Base-by-base conservation (phyloP, 1,139 yeast genomes). In the Scheffersomyces insectosa region DNA sequence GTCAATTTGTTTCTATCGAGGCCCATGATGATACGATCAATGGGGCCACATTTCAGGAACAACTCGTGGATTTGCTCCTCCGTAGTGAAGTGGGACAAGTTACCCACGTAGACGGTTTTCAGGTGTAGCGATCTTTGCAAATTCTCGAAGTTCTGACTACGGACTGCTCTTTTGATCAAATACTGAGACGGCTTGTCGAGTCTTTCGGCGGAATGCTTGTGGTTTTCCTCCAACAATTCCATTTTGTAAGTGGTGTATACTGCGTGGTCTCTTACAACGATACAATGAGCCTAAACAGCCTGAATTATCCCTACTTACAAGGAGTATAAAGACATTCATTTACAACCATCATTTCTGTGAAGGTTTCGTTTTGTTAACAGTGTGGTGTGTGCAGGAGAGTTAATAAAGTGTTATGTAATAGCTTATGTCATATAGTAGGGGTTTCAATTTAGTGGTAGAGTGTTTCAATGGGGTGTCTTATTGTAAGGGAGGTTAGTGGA, bases 1-100 rank as follows among this genome's bases (percentile, higher is more conserved):
- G 97, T 89, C 56, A 84, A 81, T 52, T 86, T 85, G 59, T 84
- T 84, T 48, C 97, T 77, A 60, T 91, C 97, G 40, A 91, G 75
- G 0, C 99, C 99, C 98, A 93, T 91, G 45, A 91, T 82, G 37
- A 90, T 87, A 54, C 86, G 75, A 49, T 81, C 81, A 31, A 91
- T 83, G 10, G 78, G 70, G 1, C 98, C 99, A 59, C 88, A 81
- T 56, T 84, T 84, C 55, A 85, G 78, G 58, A 91, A 89, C 41
- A 91, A 68, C 60, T 90, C 98, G 60, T 84, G 85, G 23, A 91
- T 80, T 62, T 91, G 97, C 60, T 93, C 98, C 62, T 93, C 98
- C 1, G 96, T 85, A 2, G 97, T 90, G 64, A 85, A 87, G 56
- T 88, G 88, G 1, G 95, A 83, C 36, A 72, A 58, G 58, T 88